phyloP scores from a whole-genome alignment of 352 stramenopile species.

The Pythium guiyangense region DNA sequence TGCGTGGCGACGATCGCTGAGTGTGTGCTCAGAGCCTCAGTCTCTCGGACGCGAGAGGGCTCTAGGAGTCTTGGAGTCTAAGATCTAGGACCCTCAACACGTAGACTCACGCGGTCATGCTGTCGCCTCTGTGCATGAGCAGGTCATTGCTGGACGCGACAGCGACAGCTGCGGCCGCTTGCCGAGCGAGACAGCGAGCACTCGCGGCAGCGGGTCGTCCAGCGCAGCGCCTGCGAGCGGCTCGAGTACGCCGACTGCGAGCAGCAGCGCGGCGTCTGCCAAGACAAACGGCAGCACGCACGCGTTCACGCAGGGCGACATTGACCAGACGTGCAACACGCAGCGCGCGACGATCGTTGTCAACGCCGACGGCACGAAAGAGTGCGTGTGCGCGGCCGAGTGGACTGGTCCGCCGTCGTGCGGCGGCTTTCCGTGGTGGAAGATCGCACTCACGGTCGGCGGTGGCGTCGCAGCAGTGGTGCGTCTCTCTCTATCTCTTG shows the following conservation, averaged over 20 bases:
- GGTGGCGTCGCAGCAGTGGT: conserved; percentile 35
- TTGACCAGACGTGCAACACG: conserved; percentile 26
- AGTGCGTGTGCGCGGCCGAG: conserved; percentile 37
- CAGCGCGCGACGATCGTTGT: conserved; percentile 24
- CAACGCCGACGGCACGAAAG: conserved; percentile 17
- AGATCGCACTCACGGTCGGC: conserved; percentile 32
- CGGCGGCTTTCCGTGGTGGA: conserved; percentile 37
- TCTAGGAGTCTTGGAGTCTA: too few relatives aligned
- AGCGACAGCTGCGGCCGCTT: conserved; percentile 11
- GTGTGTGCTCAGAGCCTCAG: too few relatives aligned
- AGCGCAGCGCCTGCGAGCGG: background rate
- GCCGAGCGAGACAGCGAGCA: conserved; percentile 1
- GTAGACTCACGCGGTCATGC: background rate
- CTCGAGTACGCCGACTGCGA: background rate
- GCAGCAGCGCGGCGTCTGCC: background rate
- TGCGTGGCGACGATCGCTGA: too few relatives aligned
- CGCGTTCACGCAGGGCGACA: conserved; percentile 4
- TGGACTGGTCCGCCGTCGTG: conserved; percentile 38
- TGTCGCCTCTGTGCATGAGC: background rate
- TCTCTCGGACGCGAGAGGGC: too few relatives aligned
- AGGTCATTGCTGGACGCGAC: conserved; percentile 8
- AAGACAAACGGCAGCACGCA: background rate
- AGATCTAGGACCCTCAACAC: too few relatives aligned
- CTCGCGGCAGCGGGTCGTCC: background rate
- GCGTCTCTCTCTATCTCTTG: conserved; percentile 8